phyloP scores from a whole-genome alignment of 208 protist species.

The Leishmania guyanensis region DNA sequence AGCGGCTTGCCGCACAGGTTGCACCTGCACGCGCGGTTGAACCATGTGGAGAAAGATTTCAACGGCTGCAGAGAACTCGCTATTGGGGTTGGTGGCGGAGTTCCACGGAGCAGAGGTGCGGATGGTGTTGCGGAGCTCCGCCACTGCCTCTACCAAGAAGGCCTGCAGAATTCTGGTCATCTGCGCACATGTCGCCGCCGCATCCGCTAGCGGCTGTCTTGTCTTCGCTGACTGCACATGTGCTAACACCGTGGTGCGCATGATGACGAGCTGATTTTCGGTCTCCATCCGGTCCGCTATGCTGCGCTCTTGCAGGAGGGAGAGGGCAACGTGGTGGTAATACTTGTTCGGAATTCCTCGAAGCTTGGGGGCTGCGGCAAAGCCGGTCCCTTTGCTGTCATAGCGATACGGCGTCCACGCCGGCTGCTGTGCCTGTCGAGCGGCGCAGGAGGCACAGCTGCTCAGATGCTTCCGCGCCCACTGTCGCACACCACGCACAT shows the following conservation, averaged over 20 bases:
- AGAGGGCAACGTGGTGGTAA: constrained; percentile 30
- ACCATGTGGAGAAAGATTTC: constrained; percentile 55
- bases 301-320: constrained; percentile 36
- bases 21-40: constrained; percentile 30
- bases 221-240: constrained; percentile 18
- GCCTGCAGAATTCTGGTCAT: constrained; percentile 27
- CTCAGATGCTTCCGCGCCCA: constrained; percentile 47
- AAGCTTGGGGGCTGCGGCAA: constrained; percentile 42
- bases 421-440: constrained; percentile 21
- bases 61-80: constrained; percentile 40
- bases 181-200: constrained; percentile 14
- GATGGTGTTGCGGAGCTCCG: constrained; percentile 20
- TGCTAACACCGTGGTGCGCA: constrained; percentile 38
- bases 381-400: constrained; percentile 29
- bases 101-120: constrained; percentile 45
- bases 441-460: constrained; percentile 35
- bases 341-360: constrained; percentile 40
- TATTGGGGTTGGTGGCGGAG: constrained; percentile 24
- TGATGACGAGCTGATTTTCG: constrained; percentile 38
- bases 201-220: constrained; percentile 24
- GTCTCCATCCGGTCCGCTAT: constrained; percentile 28
- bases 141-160: constrained; percentile 24
- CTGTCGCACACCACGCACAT: constrained; percentile 45
- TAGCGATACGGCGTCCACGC: constrained; percentile 34
- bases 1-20: constrained; percentile 11